Base-by-base conservation (phyloP, 176 grass and related monocot genomes). In the Phoenix dactylifera region DNA sequence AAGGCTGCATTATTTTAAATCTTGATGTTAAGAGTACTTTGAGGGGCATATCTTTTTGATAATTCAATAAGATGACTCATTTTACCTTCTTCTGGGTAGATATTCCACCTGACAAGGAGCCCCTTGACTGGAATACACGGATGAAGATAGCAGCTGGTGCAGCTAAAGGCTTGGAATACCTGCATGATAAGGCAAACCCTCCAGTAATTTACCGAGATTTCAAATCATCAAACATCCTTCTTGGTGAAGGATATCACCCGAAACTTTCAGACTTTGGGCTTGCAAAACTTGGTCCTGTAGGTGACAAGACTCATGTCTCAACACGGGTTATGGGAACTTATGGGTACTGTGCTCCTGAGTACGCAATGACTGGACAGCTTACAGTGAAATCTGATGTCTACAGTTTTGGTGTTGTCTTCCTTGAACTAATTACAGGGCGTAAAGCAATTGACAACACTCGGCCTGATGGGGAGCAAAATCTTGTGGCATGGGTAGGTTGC, bases 321-420 rank as follows among this genome's bases (percentile, higher is more conserved):
- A 97, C 93, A 68, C 79, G 93, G 52, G 93, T 97, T 63, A 97
- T 97, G 93, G 93, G 93, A 77, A 97, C 93, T 2, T 97, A 97
- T 78, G 93, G 93, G 50, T 97, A 97, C 68, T 97, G 87, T 6
- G 93, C 93, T 65, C 93, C 93, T 78, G 93, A 97, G 76, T 97
- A 97, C 74, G 93, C 93, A 58, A 97, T 97, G 93, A 97, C 93
- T n/a, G 93, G 93, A 59, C 93, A 97, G 70, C 67, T 97, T 50
- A 97, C 93, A 9, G 70, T 92, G 23, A 97, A 97, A 66, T 97
- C 93, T 59, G 93, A 97, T 65, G 93, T 97, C 68, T 97, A 97
- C 70, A 97, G 93, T 84, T 97, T 97, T 62, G 93, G 93, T 44
- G 93, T 97, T 56, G 93, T 97, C 22, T 97, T 97, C 72, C 93